Evolutionary conservation across 1,139 yeast genomes (phyloP), one percentile per base, ranked within the genome.

Genomic region (Blastobotrys buckinghamii): DNA sequence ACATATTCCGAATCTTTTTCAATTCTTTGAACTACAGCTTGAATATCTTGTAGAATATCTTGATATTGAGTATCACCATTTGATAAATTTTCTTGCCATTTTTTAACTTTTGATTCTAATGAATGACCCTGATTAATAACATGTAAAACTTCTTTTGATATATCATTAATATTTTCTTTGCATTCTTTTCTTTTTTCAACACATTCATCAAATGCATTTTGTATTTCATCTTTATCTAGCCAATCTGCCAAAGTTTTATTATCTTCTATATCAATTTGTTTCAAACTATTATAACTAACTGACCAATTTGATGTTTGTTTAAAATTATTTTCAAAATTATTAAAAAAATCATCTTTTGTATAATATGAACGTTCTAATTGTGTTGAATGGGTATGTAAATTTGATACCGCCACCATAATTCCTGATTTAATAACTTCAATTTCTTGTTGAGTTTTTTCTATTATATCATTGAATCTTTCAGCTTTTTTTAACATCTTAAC

Each of bases 1-100:
- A 65, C 57, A 37, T 58, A 58, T 27, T 59, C 61, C 24, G 63
- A 52, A 50, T 64, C 68, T 20, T 55, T 55, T 29, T 57, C 52
- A 24, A 65, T 53, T 40, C 63, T 61, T 30, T 45, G 39, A 6
- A 57, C 59, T 24, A 65, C 51, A 1, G 66, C 62, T 38, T 55
- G 54, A 15, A 65, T 43, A 42, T 65, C 69, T 35, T 61, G 61
- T 9, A 59, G 41, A 16, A 56, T 44, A 16, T 57, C 63, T 32
- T 48, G 10, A 42, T 39, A 26, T 37, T 45, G 33, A 13, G 33
- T 32, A 20, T 39, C 33, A 6, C 17, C 44, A 43, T 30, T 40
- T 26, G 42, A 27, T 22, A 41, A 47, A 40, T 43, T 13, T 15
- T 16, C 24, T 2, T 47, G 34, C 59, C 58, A 56, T 16, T 38